Conservation (phyloP, 331 rosid genomes). For the Quercus phellos region DNA sequence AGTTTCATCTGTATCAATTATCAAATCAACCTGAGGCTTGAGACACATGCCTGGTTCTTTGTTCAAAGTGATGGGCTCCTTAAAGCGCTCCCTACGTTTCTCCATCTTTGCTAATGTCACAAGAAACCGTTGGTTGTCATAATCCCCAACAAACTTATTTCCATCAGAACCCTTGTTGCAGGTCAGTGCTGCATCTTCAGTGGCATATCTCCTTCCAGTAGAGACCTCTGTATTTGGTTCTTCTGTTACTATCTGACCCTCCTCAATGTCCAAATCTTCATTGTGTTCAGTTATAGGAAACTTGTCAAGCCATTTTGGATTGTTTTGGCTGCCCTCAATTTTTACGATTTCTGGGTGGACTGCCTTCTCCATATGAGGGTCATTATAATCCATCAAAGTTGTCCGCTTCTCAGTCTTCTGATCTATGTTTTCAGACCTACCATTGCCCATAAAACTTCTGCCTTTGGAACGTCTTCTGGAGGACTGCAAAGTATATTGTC, state of each 20-base stretch:
- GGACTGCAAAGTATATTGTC: constrained; percentile 47
- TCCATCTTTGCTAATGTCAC: constrained; percentile 66
- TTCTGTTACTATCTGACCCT: constrained; percentile 51
- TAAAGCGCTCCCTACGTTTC: constrained; percentile 78
- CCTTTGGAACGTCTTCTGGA: constrained; percentile 32
- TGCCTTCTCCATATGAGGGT: constrained; percentile 16
- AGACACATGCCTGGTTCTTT: constrained; percentile 39
- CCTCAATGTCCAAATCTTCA: constrained; percentile 46
- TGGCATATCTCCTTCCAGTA: constrained; percentile 23
- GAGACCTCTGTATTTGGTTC: constrained; percentile 22
- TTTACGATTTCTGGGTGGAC: constrained; percentile 18
- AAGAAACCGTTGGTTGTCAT: constrained; percentile 50
- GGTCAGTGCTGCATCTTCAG: constrained; percentile 19
- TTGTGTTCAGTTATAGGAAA: constrained; percentile 26
- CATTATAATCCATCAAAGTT: constrained; percentile 22
- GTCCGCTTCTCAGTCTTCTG: constrained; percentile 29
- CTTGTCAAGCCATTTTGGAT: constrained; percentile 23
- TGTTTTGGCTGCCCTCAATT: constrained; percentile 7
- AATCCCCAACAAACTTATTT: constrained; percentile 17
- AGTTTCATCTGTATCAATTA: constrained; percentile 25
- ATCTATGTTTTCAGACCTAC: constrained; percentile 32
- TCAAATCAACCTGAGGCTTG: constrained; percentile 29
- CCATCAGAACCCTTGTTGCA: constrained; percentile 15
- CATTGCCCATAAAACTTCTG: constrained; percentile 24
- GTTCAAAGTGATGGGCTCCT: constrained; percentile 45